Percentiles rank a stretch among this genome's conserved stretches.
Evolutionary conservation across 1,284 basidiomycete genomes (phyloP).

Genomic region (Papiliotrema fonsecae): DNA sequence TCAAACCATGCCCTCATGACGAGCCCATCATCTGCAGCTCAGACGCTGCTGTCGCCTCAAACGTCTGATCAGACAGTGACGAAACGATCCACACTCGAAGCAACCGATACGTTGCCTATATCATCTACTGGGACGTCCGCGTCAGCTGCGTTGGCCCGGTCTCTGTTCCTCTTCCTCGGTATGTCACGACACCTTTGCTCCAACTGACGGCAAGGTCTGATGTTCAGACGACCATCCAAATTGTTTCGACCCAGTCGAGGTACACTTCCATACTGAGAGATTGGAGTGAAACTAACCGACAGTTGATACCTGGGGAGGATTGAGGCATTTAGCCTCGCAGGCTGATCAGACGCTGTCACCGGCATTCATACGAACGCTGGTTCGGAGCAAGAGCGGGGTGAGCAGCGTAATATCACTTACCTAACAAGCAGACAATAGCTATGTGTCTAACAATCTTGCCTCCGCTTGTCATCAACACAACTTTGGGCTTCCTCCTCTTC

Average conservation of each 20-base stretch:
- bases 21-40: background rate
- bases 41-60: background rate
- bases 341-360: slow-evolving; percentile 44
- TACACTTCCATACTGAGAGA: slow-evolving; percentile 3
- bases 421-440: slow-evolving; percentile 20
- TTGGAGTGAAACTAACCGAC: slow-evolving; percentile 1
- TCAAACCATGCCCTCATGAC: slow-evolving; percentile 2
- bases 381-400: slow-evolving; percentile 36
- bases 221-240: slow-evolving; percentile 46
- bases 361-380: slow-evolving; percentile 36
- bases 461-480: slow-evolving; percentile 43
- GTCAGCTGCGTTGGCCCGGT: slow-evolving; percentile 41
- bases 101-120: slow-evolving; percentile 13
- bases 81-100: background rate
- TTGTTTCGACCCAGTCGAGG: slow-evolving; percentile 45
- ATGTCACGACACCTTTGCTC: background rate
- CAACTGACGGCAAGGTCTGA: slow-evolving; percentile 26
- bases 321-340: slow-evolving; percentile 42
- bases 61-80: slow-evolving; percentile 4
- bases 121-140: slow-evolving; percentile 33
- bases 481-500: slow-evolving; percentile 46
- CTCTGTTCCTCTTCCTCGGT: slow-evolving; percentile 43
- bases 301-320: slow-evolving; percentile 47
- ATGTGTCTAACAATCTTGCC: slow-evolving; percentile 35
- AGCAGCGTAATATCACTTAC: background rate